Evolutionary conservation across 2,329 filamentous ascomycete genomes (phyloP), one percentile per base, ranked within the genome.

Genomic region (Fusarium sp.): DNA sequence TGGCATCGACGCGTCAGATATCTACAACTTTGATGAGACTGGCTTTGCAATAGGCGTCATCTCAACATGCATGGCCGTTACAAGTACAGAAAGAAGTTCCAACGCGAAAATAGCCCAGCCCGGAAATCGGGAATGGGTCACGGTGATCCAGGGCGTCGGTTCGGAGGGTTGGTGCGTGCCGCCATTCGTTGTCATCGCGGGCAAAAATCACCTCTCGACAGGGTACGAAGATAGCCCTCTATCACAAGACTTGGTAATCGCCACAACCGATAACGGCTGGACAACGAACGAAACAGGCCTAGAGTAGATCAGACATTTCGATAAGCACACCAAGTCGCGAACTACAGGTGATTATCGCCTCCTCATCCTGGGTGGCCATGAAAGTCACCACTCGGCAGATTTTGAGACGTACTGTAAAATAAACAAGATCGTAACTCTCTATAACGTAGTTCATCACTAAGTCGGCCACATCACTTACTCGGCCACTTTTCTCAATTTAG

Each of bases 401-500:
- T 55, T 57, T 18, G 37, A 57, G 54, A 33, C 9, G 28, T 77
- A 75, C 61, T 82, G 66, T 60, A 74, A 74, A 52, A 55, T 75
- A 13, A 69, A 81, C 53, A 77, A 80, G 39, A 81, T 83, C 68
- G 77, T 80, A 46, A 43, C 23, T n/a, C n/a, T n/a, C n/a, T n/a
- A n/a, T 28, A 28, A 28, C 26, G 26, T 28, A 28, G 26, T 28
- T 28, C 26, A 28, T 28, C 26, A 28, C 26, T 28, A 6, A 28
- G 26, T 28, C 26, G 26, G 26, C 26, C 26, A 28, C 26, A 28
- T 28, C 26, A 28, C 26, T 9, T 28, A 9, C 26, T 9, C 5
- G 26, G 26, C 26, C 26, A 28, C 26, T 8, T 28, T 28, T 28
- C 5, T 28, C 26, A 28, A 28, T 28, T 28, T 28, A 3, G 26